phyloP scores from a whole-genome alignment of 208 protist species.

The Leishmania tarentolae region DNA sequence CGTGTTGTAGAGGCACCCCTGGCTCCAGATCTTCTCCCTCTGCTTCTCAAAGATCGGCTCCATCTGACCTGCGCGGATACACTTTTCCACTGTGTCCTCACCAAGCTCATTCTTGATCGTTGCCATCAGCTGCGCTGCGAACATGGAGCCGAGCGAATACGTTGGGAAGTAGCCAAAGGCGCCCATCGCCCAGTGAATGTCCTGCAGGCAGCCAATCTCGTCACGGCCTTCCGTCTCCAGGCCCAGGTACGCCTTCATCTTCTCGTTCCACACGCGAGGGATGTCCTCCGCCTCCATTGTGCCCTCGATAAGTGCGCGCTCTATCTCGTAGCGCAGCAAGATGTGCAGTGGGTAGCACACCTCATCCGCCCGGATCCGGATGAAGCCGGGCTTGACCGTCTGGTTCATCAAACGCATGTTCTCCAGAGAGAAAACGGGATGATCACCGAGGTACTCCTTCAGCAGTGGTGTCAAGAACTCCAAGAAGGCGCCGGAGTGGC shows the following conservation, averaged over 20 bases:
- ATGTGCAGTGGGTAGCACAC: conserved; percentile 92
- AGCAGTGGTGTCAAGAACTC: conserved; percentile 56
- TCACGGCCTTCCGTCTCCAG: conserved; percentile 76
- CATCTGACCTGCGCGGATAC: conserved; percentile 65
- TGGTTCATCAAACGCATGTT: conserved; percentile 60
- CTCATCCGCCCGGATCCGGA: conserved; percentile 89
- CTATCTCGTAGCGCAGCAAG: conserved; percentile 90
- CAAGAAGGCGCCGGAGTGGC: conserved; percentile 54
- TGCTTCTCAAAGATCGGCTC: conserved; percentile 67
- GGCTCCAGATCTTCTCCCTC: conserved; percentile 76
- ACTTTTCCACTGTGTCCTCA: conserved; percentile 48
- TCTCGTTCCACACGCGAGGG: conserved; percentile 81
- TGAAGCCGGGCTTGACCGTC: conserved; percentile 65
- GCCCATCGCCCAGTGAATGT: conserved; percentile 85
- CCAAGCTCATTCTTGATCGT: conserved; percentile 67
- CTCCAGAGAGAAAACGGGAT: conserved; percentile 48
- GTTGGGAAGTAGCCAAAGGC: conserved; percentile 89
- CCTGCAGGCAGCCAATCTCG: conserved; percentile 84
- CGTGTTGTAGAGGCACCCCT: conserved; percentile 57
- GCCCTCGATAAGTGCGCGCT: conserved; percentile 85
- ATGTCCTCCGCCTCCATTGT: conserved; percentile 75
- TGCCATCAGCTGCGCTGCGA: conserved; percentile 80
- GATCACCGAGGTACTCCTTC: conserved; percentile 53
- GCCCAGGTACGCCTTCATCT: conserved; percentile 89
- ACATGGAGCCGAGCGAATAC: conserved; percentile 84